phyloP scores from a whole-genome alignment of 2,329 filamentous ascomycete genomes.

The Fusarium udum region DNA sequence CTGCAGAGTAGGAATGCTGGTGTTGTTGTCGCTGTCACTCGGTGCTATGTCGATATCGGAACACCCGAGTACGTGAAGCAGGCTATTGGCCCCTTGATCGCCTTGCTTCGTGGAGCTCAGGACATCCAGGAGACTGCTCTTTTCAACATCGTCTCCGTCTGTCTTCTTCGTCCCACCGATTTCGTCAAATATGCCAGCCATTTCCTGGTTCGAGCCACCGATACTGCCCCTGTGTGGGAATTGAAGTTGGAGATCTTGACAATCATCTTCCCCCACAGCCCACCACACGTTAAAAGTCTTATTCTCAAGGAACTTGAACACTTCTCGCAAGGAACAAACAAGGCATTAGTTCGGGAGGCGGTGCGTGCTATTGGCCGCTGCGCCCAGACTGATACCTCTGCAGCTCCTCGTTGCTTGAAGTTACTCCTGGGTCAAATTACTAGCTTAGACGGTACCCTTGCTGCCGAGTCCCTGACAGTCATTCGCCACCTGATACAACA shows the following conservation, averaged over 20 bases:
- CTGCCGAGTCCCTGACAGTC: slow-evolving; percentile 92
- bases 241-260: slow-evolving; percentile 93
- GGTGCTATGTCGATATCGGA: slow-evolving; percentile 86
- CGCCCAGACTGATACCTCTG: slow-evolving; percentile 78
- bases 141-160: slow-evolving; percentile 95
- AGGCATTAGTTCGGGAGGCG: slow-evolving; percentile 83
- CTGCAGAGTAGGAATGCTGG: slow-evolving; percentile 93
- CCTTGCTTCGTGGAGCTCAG: slow-evolving; percentile 82
- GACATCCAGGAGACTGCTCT: slow-evolving; percentile 91
- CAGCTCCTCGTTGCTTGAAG: slow-evolving; percentile 81
- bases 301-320: slow-evolving; percentile 94
- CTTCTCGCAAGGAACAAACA: slow-evolving; percentile 80
- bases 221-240: slow-evolving; percentile 84
- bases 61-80: slow-evolving; percentile 78
- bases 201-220: slow-evolving; percentile 84
- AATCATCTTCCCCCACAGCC: slow-evolving; percentile 86
- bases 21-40: slow-evolving; percentile 86
- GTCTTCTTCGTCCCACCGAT: slow-evolving; percentile 75
- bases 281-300: slow-evolving; percentile 79
- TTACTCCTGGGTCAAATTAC: slow-evolving; percentile 88
- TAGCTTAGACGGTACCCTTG: slow-evolving; percentile 85
- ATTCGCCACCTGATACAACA: slow-evolving; percentile 96
- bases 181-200: slow-evolving; percentile 91
- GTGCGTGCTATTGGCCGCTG: slow-evolving; percentile 94
- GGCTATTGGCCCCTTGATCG: slow-evolving; percentile 85